Evolutionary conservation across 2,329 filamentous ascomycete species (phyloP).

Genomic region (Lachnellula subtilissima): DNA sequence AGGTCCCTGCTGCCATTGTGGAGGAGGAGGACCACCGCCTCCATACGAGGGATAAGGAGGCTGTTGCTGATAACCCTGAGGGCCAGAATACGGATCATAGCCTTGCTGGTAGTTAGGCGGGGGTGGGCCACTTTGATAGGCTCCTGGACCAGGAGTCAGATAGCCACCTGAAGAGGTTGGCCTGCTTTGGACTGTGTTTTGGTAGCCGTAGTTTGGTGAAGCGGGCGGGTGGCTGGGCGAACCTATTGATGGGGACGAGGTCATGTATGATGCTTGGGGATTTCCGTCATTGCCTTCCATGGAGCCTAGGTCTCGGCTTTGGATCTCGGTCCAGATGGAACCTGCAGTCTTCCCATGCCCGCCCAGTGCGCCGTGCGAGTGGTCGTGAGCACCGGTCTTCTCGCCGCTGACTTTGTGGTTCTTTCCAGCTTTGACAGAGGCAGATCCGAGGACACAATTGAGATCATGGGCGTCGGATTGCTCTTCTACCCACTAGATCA

Average conservation of each 20-base stretch:
- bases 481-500: slow-evolving; percentile 61
- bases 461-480: slow-evolving; percentile 63
- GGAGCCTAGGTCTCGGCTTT: slow-evolving; percentile 51
- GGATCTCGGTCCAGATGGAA: slow-evolving; percentile 58
- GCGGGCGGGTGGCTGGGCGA: slow-evolving; percentile 17
- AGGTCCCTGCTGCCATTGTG: slow-evolving; percentile 1
- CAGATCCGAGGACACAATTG: slow-evolving; percentile 71
- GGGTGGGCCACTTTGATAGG: slow-evolving; percentile 17
- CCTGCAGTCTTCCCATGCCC: slow-evolving; percentile 54
- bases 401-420: slow-evolving; percentile 59
- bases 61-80: slow-evolving; percentile 8
- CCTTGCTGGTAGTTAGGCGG: slow-evolving; percentile 13
- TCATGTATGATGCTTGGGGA: slow-evolving; percentile 23
- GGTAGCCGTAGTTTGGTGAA: slow-evolving; percentile 26
- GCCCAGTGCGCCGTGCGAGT: slow-evolving; percentile 31
- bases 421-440: slow-evolving; percentile 75
- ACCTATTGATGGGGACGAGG: slow-evolving; percentile 19
- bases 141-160: slow-evolving; percentile 17
- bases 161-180: slow-evolving; percentile 23
- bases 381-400: slow-evolving; percentile 28
- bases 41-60: slow-evolving; percentile 4
- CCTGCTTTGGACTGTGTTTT: slow-evolving; percentile 18
- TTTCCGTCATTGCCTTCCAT: slow-evolving; percentile 47
- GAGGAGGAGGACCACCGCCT: slow-evolving; percentile 2
- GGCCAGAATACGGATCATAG: background rate